Percentiles rank a stretch among this genome's conserved stretches.
Evolutionary conservation across 345 rosid species (phyloP).

Genomic region (Citrus hindsii): DNA sequence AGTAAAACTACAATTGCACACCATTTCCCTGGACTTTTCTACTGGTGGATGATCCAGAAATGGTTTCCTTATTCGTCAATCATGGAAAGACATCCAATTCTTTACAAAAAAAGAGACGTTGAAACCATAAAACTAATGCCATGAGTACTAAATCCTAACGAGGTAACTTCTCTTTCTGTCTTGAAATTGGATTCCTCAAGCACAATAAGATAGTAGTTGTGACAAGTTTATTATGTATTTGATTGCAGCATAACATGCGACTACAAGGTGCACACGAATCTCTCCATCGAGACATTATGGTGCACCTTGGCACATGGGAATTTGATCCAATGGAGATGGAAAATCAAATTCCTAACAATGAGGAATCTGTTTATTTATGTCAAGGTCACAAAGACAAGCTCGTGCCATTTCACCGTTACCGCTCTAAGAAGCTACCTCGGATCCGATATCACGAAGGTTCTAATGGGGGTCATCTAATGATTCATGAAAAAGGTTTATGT

Average conservation of each 20-base stretch:
- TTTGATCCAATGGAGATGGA: too few relatives aligned
- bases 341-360: too few relatives aligned
- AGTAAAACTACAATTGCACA: conserved; percentile 42
- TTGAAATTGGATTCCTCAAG: neutral
- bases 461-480: conserved; percentile 35
- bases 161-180: conserved; percentile 18
- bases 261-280: conserved; percentile 52
- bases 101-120: conserved; percentile 24
- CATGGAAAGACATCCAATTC: conserved; percentile 24
- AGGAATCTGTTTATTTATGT: too few relatives aligned
- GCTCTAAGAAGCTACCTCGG: conserved; percentile 41
- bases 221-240: neutral
- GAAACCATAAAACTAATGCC: conserved; percentile 33
- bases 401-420: conserved; percentile 26
- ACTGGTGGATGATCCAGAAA: conserved; percentile 68
- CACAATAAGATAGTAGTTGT: neutral
- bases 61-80: conserved; percentile 42
- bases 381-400: conserved; percentile 22
- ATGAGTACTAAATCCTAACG: conserved; percentile 25
- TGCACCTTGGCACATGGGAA: too few relatives aligned
- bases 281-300: too few relatives aligned
- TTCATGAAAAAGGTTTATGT: conserved; percentile 24
- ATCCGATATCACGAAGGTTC: conserved; percentile 35
- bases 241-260: conserved; percentile 24
- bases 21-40: conserved; percentile 34